Evolutionary conservation across 1,139 yeast species (phyloP), one percentile per base, ranked within the genome.

Genomic region (Suhomyces terraborum): DNA sequence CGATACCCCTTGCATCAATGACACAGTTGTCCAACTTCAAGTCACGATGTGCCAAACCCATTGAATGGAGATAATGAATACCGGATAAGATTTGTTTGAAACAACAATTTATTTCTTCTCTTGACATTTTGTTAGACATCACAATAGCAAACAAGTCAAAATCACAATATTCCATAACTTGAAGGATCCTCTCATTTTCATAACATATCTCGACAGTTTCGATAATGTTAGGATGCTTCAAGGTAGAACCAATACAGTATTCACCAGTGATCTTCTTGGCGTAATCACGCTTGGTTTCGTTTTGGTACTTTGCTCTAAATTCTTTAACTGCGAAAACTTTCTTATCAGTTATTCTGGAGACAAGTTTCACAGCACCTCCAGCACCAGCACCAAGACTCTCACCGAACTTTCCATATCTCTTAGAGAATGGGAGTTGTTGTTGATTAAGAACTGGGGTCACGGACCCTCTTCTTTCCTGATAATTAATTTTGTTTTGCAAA

Each of bases 161-260:
- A 55, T 93, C 96, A 61, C 96, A 89, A 63, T 89, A 91, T 61
- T 91, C 98, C 96, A 91, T 87, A 24, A 91, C 91, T 67, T 89
- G 96, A 50, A 83, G 77, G 48, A 88, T 88, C 44, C 91, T 80
- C 50, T 88, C 93, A 56, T 86, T 83, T 59, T 91, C 98, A 60
- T 88, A 87, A 42, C 93, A 83, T 44, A 91, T 88, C 64, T 91
- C 98, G 48, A 89, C 80, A 4, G 97, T 91, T 61, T 87, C 89
- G 50, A 91, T 85, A 52, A 91, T 85, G 62, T 91, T 89, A 42
- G 95, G 91, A 66, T 89, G 95, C 59, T 86, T 86, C 47, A 91
- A 73, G 3, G 97, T 88, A 9, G 91, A 81, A 4, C 98, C 98
- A 55, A 91, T 87, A 69, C 96, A 89, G 63, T 88, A 91, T 66